phyloP scores from a whole-genome alignment of 176 grass and related monocot species.

The Alloteropsis semialata region DNA sequence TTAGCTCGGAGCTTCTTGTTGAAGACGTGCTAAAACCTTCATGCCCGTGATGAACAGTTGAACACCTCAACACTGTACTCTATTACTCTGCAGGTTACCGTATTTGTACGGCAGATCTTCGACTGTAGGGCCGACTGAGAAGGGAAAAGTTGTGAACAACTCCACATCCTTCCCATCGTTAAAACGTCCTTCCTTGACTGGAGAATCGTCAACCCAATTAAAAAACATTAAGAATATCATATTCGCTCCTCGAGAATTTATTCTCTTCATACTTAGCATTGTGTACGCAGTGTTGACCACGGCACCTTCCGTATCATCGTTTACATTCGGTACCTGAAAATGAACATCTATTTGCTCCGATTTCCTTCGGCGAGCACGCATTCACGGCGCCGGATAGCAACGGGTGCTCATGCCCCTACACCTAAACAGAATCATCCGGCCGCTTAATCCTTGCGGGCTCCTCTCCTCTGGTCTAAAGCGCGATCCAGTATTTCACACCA shows the following conservation, averaged over 20 bases:
- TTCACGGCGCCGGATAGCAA: neutral
- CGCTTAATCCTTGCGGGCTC: neutral
- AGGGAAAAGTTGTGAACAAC: neutral
- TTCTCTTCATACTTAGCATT: neutral
- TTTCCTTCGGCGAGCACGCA: neutral
- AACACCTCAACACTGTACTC: no score
- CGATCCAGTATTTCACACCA: neutral
- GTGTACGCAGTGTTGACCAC: neutral
- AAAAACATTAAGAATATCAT: no score
- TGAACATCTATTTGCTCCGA: neutral
- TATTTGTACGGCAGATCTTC: neutral
- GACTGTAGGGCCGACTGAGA: neutral
- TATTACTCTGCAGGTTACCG: neutral
- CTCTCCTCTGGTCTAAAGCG: neutral
- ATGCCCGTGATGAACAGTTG: no score
- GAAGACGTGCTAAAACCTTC: no score
- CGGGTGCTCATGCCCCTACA: neutral
- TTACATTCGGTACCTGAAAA: neutral
- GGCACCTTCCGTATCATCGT: neutral
- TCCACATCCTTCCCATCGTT: no score
- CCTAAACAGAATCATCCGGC: neutral
- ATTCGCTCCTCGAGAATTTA: neutral
- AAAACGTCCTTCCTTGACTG: no score
- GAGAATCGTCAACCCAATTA: no score
- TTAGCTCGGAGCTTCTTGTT: no score